phyloP scores from a whole-genome alignment of 192 early-diverging fungal genomes.

The Entrophospora sp. region DNA sequence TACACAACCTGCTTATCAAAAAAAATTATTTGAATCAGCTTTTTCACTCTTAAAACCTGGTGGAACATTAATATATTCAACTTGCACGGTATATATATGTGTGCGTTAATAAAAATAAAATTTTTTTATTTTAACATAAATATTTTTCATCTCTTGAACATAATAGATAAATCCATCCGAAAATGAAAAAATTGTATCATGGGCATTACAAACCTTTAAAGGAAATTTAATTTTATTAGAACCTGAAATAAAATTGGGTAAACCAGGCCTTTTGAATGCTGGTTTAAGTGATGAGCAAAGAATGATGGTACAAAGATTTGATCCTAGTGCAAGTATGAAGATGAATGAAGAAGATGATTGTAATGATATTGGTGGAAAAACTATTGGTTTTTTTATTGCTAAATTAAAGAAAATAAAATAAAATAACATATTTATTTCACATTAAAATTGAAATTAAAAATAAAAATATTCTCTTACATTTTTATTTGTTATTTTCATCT shows the following conservation, averaged over 20 bases:
- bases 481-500: too few species aligned
- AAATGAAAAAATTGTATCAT: slow-evolving; percentile 8
- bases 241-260: slow-evolving; percentile 5
- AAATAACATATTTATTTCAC: not conserved
- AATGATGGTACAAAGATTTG: slow-evolving; percentile 10
- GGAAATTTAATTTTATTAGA: not conserved
- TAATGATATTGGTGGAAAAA: too few species aligned
- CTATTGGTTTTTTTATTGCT: slow-evolving; percentile 19
- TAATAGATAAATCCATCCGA: slow-evolving; percentile 17
- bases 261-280: not conserved
- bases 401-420: slow-evolving; percentile 2
- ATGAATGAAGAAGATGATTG: not conserved
- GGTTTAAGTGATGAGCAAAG: slow-evolving; percentile 1
- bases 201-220: not conserved
- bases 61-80: slow-evolving; percentile 16
- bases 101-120: not conserved
- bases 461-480: too few species aligned
- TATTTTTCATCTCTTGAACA: too few species aligned
- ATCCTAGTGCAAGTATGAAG: slow-evolving; percentile 1
- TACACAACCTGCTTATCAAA: slow-evolving; percentile 13
- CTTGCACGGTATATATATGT: slow-evolving; percentile 21
- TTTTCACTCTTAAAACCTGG: not conserved
- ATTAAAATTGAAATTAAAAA: too few species aligned
- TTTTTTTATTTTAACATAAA: not conserved
- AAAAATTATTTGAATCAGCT: not conserved